Base-by-base conservation (phyloP, 73 alveolate species). In the Effrenium voratum region DNA sequence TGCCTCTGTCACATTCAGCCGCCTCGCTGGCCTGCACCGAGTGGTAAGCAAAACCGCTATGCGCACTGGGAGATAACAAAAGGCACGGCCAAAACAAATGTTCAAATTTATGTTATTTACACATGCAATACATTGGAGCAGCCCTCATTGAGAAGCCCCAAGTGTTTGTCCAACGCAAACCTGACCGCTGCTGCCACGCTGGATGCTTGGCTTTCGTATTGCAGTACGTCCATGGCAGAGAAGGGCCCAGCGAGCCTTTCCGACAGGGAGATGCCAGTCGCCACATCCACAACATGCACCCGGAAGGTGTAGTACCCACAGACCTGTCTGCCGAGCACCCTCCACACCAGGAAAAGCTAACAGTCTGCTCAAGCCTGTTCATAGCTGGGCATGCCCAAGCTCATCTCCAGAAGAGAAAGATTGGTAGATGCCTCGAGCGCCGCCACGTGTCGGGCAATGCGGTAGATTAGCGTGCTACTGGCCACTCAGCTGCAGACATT, bases 281-380 rank as follows among this genome's bases (percentile, higher is more conserved):
- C n/a, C n/a, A n/a, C n/a, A n/a, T n/a, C n/a, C n/a, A n/a, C 19
- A 40, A 63, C 84, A 72, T 60, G 41, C 52, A 87, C 43, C 44
- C 40, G 50, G 59, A 63, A 87, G 73, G 72, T 87, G 70, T 70
- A 59, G 95, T 63, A 87, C 50, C 95, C 95, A 50, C 95, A 87
- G 47, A 87, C 95, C 95, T 87, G 70, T 43, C 66, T 2, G 38
- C 49, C 66, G 63, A 13, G 57, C 57, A 19, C 19, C 44, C 55
- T 36, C 43, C 50, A 32, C 45, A n/a, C n/a, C 44, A 34, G 43
- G 41, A 43, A 34, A 30, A n/a, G 80, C 44, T 0, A 24, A 24
- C 41, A 26, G 80, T 12, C 44, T 32, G 22, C 34, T 16, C 86
- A 41, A n/a, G 32, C 95, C 95, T 87, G 85, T 66, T 66, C 95